A percentile compares a stretch with the other conserved stretches of the same genome.
Conservation (phyloP, 192 early-diverging fungal species). For the Coemansia sp. region DNA sequence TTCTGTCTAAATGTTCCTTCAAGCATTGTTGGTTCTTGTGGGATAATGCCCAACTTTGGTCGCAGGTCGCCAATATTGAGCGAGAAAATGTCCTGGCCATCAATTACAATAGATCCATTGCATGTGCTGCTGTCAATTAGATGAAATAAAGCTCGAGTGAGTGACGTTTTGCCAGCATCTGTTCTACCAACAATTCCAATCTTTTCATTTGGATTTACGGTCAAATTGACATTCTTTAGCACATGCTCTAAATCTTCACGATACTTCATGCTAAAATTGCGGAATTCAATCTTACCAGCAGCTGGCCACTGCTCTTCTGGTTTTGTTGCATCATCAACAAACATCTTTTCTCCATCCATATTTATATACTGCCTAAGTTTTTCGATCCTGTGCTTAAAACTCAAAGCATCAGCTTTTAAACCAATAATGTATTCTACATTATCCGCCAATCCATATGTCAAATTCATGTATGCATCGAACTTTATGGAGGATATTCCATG, state of each 20-base stretch:
- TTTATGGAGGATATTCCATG: not conserved
- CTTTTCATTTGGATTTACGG: slow-evolving; percentile 55
- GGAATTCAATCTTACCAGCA: slow-evolving; percentile 59
- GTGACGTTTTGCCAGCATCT: slow-evolving; percentile 77
- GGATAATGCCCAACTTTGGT: slow-evolving; percentile 62
- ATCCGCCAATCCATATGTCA: not conserved
- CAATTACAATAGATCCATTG: slow-evolving; percentile 65
- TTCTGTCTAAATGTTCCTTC: slow-evolving; percentile 71
- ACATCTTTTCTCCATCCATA: not conserved
- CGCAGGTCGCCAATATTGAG: slow-evolving; percentile 58
- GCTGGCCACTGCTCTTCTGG: slow-evolving; percentile 66
- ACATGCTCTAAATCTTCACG: slow-evolving; percentile 48
- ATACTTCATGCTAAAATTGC: slow-evolving; percentile 59
- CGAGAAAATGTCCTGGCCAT: slow-evolving; percentile 65
- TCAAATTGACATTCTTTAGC: slow-evolving; percentile 36
- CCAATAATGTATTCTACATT: not conserved
- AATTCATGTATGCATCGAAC: not conserved
- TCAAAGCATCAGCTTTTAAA: not conserved
- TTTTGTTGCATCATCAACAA: slow-evolving; percentile 8
- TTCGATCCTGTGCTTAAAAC: not conserved
- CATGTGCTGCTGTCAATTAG: slow-evolving; percentile 53
- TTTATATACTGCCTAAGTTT: not conserved
- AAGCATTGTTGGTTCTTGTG: slow-evolving; percentile 74
- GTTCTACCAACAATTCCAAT: slow-evolving; percentile 66
- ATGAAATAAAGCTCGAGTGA: slow-evolving; percentile 70